Percentiles rank a stretch among this genome's conserved stretches.
These are phyloP conservation scores for Lablab purpureus DNA, from an alignment of 306 rosid species.

Conservation along the genomic window DNA sequence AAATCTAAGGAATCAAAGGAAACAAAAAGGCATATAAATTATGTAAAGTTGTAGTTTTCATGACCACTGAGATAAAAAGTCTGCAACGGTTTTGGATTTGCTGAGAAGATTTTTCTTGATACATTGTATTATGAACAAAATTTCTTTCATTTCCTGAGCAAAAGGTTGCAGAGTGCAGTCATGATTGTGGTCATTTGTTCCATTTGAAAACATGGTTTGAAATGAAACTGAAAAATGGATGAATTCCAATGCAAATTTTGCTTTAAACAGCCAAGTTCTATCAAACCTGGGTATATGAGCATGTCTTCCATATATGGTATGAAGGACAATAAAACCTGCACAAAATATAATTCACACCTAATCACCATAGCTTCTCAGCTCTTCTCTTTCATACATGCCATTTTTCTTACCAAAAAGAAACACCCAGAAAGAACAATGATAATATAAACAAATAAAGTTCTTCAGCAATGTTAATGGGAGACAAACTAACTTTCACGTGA, in stretches of 20 bases:
- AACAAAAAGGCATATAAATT: no score
- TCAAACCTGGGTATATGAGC: conserved; percentile 7
- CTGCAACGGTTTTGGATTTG: conserved; percentile 17
- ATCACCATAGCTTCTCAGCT: conserved; percentile 27
- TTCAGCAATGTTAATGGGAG: conserved; percentile 25
- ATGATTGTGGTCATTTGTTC: conserved; percentile 46
- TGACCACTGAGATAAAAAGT: neutral
- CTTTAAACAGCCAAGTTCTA: conserved; percentile 14
- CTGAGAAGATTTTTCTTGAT: neutral
- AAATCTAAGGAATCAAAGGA: no score
- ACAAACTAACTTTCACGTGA: conserved; percentile 41
- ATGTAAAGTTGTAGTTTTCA: neutral
- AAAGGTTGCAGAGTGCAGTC: neutral
- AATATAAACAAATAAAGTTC: neutral
- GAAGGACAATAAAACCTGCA: conserved; percentile 38
- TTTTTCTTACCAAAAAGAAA: conserved; percentile 19
- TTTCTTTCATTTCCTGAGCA: conserved; percentile 41
- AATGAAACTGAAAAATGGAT: conserved; percentile 33
- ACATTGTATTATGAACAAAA: neutral
- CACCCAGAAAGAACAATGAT: neutral
- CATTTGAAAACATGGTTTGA: conserved; percentile 41
- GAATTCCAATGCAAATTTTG: conserved; percentile 41
- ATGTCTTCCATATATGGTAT: conserved; percentile 29
- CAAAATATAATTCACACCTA: conserved; percentile 36
- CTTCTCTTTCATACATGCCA: conserved; percentile 13